Evolutionary conservation across 2,329 filamentous ascomycete species (phyloP), one percentile per base, ranked within the genome.

Genomic region (Botrytis byssoidea): DNA sequence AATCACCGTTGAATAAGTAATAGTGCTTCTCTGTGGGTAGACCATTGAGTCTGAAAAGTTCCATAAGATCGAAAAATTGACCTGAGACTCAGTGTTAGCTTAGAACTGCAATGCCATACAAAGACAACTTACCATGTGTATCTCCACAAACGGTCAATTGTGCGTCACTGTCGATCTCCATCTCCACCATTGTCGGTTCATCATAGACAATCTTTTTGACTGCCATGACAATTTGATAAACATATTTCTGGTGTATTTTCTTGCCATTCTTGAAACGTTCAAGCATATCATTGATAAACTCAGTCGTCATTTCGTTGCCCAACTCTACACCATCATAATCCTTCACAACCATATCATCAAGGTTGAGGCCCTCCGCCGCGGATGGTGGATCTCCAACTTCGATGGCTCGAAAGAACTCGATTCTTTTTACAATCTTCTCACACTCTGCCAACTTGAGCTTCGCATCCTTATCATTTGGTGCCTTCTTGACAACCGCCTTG

Each of bases 1-100:
- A 99, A 84, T 99, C 96, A 77, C 96, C 96, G 82, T 99, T 99
- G 88, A 99, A 99, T 20, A 99, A 88, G 82, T 98, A 99, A 82
- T 91, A 93, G 82, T 98, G 94, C 81, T 92, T 93, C 75, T 95
- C 93, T 25, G 88, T 89, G 0, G 96, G 96, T 76, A 87, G 89
- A 60, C 96, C 96, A 79, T 97, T 98, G 73, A 96, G 88, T 76
- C 93, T 88, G 90, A 99, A 99, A 76, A 99, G 92, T 82, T 99
- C 93, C 86, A 99, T 91, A 60, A 99, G 88, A 83, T 99, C 96
- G 82, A 97, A 99, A 85, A 95, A 99, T 88, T 99, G 96, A 64
- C 95, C 93, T 95, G 75, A n/a, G 55, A 35, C 32, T 42, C 32
- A 35, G 63, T 20, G 2, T 68, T 69, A 70, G 65, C 64, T 63